Evolutionary conservation across 2,329 filamentous ascomycete species (phyloP), one percentile per base, ranked within the genome.

Genomic region (Acrodontium crateriforme): DNA sequence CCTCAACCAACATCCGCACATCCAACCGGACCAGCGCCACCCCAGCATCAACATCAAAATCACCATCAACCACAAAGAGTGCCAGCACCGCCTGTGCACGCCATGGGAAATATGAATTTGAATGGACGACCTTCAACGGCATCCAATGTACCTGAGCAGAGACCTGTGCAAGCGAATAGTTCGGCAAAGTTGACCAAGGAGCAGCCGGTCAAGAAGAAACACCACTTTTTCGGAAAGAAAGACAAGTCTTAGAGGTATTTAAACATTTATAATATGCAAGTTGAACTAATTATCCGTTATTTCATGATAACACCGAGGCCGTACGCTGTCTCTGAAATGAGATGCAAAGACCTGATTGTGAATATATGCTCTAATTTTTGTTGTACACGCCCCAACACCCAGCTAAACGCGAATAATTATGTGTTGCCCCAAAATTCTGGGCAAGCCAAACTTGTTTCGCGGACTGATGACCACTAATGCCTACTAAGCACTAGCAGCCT

Each of bases 71-170:
- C 33, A 22, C 39, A 38, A 13, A 36, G 25, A 18, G 30, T 33
- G 28, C 44, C 52, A 3, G 44, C 49, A 27, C 63, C 63, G 9
- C 73, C 72, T 4, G 67, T 61, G 4, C 59, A 63, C 35, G 62
- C 63, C 16, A 68, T 77, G 62, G 59, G 55, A 10, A 61, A 55
- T 20, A 69, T 77, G 64, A 63, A 58, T 19, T 48, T 76, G 18
- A 54, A 47, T 31, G 44, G 47, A 4, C 29, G 35, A 17, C 37
- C 44, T 10, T 6, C 25, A 14, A 8, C 5, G 5, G 13, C n/a
- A 13, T 29, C 34, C 6, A 36, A 32, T 28, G 44, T 24, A 34
- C 28, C 45, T 26, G 36, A 44, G 25, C 40, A 41, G 30, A 39
- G 39, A 21, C 49, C 47, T 38, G 44, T 38, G 8, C 39, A 39